phyloP scores from a whole-genome alignment of 1,139 yeast species.

The Blastobotrys ciferrii region DNA sequence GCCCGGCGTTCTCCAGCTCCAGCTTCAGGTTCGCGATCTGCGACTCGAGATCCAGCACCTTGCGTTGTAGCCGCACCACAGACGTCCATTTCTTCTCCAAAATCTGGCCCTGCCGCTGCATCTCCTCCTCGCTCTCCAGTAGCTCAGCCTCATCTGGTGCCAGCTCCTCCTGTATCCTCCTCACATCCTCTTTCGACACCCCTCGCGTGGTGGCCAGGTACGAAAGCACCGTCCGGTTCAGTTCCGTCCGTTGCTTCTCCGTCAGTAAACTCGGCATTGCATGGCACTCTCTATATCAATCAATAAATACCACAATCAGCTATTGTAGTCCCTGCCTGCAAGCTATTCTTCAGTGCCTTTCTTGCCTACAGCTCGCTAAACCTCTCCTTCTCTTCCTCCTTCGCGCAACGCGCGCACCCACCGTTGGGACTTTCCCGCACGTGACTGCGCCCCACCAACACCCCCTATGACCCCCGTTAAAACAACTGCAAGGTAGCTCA shows the following conservation, averaged over 20 bases:
- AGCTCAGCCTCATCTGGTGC: conserved; percentile 8
- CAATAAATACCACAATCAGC: not conserved
- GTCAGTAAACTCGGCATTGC: conserved; percentile 18
- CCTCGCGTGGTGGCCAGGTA: conserved; percentile 25
- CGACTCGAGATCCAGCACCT: conserved; percentile 55
- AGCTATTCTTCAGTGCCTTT: no score
- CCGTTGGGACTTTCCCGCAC: no score
- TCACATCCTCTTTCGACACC: conserved; percentile 4
- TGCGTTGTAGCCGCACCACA: conserved; percentile 73
- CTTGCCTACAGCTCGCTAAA: no score
- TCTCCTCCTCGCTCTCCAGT: conserved; percentile 14
- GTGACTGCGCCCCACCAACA: no score
- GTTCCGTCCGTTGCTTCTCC: conserved; percentile 23
- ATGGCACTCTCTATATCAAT: not conserved
- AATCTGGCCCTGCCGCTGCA: conserved; percentile 31
- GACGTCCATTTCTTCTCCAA: conserved; percentile 89
- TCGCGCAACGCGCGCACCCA: conserved; percentile 1
- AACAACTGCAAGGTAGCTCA: no score
- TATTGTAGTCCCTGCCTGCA: no score
- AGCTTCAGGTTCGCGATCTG: conserved; percentile 45
- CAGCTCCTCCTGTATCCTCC: conserved; percentile 1
- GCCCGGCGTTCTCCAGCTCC: conserved; percentile 41
- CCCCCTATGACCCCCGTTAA: no score
- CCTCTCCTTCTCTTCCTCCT: no score
- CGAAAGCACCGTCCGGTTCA: conserved; percentile 33